These are phyloP conservation scores for Backusella sp. DNA, from an alignment of 192 early-diverging fungal species.

Conservation along the genomic window DNA sequence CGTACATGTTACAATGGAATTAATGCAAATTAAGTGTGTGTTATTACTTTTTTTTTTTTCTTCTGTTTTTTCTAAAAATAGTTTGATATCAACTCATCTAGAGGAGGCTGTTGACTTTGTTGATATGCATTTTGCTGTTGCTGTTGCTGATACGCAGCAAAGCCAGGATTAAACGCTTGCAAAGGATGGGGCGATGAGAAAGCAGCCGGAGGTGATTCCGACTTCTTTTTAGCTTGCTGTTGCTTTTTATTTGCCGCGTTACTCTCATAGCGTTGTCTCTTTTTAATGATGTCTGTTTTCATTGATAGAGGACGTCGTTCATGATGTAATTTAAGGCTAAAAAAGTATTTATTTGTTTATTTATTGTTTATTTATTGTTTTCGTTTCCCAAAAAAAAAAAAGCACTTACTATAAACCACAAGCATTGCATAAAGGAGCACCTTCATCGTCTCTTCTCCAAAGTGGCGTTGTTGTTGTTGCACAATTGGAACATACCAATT, in stretches of 20 bases:
- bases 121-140: background rate
- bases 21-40: background rate
- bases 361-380: background rate
- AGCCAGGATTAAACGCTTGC: background rate
- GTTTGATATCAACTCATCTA: background rate
- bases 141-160: background rate
- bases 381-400: background rate
- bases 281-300: conserved; percentile 33
- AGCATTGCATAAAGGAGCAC: conserved; percentile 54
- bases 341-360: background rate
- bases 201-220: background rate
- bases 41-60: background rate
- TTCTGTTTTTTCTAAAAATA: background rate
- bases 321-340: conserved; percentile 31
- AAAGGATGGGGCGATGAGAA: background rate
- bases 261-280: conserved; percentile 33
- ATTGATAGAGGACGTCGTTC: conserved; percentile 27
- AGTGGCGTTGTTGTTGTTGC: conserved; percentile 84
- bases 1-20: background rate
- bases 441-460: conserved; percentile 77
- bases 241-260: background rate
- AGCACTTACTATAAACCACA: conserved; percentile 47
- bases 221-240: background rate
- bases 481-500: conserved; percentile 66
- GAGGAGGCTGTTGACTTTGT: background rate